Evolutionary conservation across 2,329 filamentous ascomycete species (phyloP), one percentile per base, ranked within the genome.

Genomic region (Nannizziopsis barbatae): DNA sequence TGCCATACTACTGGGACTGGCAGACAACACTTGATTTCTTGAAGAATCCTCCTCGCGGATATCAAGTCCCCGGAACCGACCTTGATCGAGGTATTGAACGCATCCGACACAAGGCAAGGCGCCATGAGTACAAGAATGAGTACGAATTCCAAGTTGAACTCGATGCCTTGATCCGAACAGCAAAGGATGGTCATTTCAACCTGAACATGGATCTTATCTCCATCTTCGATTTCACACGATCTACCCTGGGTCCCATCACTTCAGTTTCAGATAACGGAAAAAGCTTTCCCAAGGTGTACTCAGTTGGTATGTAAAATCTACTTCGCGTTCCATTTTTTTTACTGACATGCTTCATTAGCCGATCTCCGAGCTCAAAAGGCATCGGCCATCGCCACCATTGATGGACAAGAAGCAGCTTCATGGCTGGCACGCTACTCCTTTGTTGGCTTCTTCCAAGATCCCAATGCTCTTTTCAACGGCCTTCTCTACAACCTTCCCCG

Each of bases 221-320:
- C 35, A 45, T 53, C 12, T 78, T 81, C 42, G 62, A 67, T 5
- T 77, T 72, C 56, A 63, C 71, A 10, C 75, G 75, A 1, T 75
- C 79, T 53, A 65, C 72, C 3, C 68, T 80, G 56, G 70, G 67
- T 5, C 67, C 74, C 7, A 63, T 83, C 0, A 76, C 81, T 0
- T 82, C 79, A 0, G 70, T 82, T 9, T 83, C 79, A 1, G 56
- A 65, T 2, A 77, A 83, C 58, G 80, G 80, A n/a, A 60, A 67
- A 14, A 69, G 74, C 45, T 58, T 79, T 10, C 80, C 80, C 0
- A 70, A 77, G 50, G 65, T 80, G 2, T 81, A 77, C 42, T 40
- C 49, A n/a, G 46, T 39, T 18, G 18, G 53, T 55, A 47, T 49
- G 18, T 42, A 8, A 30, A 17, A 2, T 8, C 8, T 50, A 17